Base-by-base conservation (phyloP, 768 basidiomycete species). In the Tylopilus rubrobrunneus region DNA sequence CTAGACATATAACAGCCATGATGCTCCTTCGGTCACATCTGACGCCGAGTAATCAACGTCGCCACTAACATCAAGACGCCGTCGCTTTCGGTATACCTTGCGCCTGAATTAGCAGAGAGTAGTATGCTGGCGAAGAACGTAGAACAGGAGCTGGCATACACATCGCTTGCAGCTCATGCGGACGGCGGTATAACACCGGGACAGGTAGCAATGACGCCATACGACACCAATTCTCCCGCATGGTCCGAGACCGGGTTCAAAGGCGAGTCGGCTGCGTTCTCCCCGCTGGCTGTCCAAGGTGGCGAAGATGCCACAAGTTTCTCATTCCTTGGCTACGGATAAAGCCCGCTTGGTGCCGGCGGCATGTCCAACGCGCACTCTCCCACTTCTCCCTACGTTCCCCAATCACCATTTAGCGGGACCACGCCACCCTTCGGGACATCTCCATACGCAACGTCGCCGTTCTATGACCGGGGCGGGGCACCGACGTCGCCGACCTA, bases 21-120 rank as follows among this genome's bases (percentile, higher is more conserved):
- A 61, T 25, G 41, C 55, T 8, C 58, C 23, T 4, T 53, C 65
- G 1, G 27, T 51, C n/a, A 36, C 53, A 15, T 41, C 29, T 31
- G 29, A 31, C n/a, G n/a, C n/a, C n/a, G n/a, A n/a, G n/a, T n/a
- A n/a, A 98, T 99, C 76, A 99, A 99, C 66, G 95, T 98, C 55
- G 97, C 97, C 0, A 90, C 88, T 19, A 95, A 98, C 68, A 97
- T 98, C 81, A 97, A 98, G 74, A 99, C 97, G 0, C 97, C 97
- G 0, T 96, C 93, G 0, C 79, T 97, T n/a, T 87, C 86, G 25
- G 92, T 99, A 42, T 96, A 92, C 69, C 81, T 98, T 47, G 79
- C 86, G 19, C 79, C 86, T 1, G 82, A 85, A 41, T 82, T 88
- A 34, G 82, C 88, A 4, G 70, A 72, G 42, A 84, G 85, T 51